A percentile compares a stretch with the other conserved stretches of the same genome.
Evolutionary conservation across 1,139 yeast genomes (phyloP).

Genomic region (Suhomyces taliae): DNA sequence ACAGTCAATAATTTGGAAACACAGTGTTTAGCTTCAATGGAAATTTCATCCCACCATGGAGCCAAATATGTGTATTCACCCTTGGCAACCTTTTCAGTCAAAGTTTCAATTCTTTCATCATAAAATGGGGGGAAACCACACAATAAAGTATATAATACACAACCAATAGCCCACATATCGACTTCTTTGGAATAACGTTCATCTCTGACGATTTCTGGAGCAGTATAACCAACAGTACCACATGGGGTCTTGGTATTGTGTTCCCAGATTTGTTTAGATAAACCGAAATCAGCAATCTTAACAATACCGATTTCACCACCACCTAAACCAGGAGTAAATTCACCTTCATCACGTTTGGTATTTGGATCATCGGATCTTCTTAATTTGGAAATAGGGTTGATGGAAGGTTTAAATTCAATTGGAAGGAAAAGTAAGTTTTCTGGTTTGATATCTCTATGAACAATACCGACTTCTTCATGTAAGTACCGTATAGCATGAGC

Average conservation of each 20-base stretch:
- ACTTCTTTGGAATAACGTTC: constrained; percentile 60
- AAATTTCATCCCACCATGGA: constrained; percentile 68
- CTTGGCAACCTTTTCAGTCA: constrained; percentile 57
- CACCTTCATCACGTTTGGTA: constrained; percentile 54
- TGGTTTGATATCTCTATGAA: constrained; percentile 59
- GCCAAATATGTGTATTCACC: constrained; percentile 58
- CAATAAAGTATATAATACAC: constrained; percentile 58
- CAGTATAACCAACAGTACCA: constrained; percentile 65
- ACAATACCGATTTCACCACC: constrained; percentile 55
- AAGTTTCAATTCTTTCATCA: constrained; percentile 55
- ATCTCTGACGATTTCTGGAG: constrained; percentile 61
- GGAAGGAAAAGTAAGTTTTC: constrained; percentile 61
- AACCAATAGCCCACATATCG: constrained; percentile 66
- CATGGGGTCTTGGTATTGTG: constrained; percentile 62
- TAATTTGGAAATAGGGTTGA: constrained; percentile 38
- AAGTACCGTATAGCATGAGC: constrained; percentile 50
- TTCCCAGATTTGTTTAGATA: constrained; percentile 58
- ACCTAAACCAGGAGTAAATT: constrained; percentile 46
- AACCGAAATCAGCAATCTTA: constrained; percentile 58
- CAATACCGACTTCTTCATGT: constrained; percentile 58
- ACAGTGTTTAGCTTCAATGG: constrained; percentile 57
- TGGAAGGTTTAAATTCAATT: constrained; percentile 49
- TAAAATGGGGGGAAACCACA: constrained; percentile 67
- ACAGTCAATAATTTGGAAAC: constrained; percentile 77
- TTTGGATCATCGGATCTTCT: constrained; percentile 49